Conservation (phyloP, 2,329 filamentous ascomycete species). For the Ceratocystis cubensis region DNA sequence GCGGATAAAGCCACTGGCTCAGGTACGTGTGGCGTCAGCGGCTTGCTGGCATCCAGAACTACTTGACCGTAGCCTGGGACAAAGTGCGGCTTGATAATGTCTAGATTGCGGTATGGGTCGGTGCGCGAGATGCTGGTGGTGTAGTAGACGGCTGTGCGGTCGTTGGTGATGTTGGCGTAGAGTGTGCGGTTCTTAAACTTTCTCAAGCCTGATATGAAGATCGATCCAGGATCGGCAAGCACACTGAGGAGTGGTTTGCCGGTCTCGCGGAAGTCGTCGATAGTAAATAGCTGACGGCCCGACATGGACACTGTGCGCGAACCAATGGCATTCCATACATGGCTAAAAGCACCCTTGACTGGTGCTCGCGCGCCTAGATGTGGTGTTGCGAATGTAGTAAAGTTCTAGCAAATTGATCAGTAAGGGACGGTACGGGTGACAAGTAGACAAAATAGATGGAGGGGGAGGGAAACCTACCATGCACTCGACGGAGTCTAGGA, state of each 20-base stretch:
- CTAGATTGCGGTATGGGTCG: conserved; percentile 61
- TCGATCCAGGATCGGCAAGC: conserved; percentile 68
- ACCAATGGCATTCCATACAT: conserved; percentile 72
- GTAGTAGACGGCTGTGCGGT: conserved; percentile 69
- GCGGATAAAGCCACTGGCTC: conserved; percentile 26
- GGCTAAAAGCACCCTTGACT: conserved; percentile 50
- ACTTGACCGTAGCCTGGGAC: conserved; percentile 61
- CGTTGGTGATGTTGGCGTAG: conserved; percentile 81
- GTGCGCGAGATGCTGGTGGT: conserved; percentile 66
- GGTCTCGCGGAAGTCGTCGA: conserved; percentile 75
- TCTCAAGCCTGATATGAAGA: conserved; percentile 70
- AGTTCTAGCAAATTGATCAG: conserved; percentile 48
- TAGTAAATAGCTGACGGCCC: conserved; percentile 69
- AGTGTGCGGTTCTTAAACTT: conserved; percentile 64
- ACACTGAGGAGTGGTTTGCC: conserved; percentile 67
- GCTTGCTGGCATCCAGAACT: conserved; percentile 55
- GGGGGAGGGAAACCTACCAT: conserved; percentile 38
- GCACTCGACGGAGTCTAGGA: conserved; percentile 67
- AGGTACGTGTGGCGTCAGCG: conserved; percentile 32
- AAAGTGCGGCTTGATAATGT: conserved; percentile 42
- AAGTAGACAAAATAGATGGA: background rate
- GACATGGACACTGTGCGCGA: conserved; percentile 70
- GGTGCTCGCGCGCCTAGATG: conserved; percentile 67
- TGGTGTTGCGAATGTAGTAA: conserved; percentile 81
- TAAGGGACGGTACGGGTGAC: background rate